Evolutionary conservation across 1,284 basidiomycete genomes (phyloP), one percentile per base, ranked within the genome.

Genomic region (Rhodotorula sp.): DNA sequence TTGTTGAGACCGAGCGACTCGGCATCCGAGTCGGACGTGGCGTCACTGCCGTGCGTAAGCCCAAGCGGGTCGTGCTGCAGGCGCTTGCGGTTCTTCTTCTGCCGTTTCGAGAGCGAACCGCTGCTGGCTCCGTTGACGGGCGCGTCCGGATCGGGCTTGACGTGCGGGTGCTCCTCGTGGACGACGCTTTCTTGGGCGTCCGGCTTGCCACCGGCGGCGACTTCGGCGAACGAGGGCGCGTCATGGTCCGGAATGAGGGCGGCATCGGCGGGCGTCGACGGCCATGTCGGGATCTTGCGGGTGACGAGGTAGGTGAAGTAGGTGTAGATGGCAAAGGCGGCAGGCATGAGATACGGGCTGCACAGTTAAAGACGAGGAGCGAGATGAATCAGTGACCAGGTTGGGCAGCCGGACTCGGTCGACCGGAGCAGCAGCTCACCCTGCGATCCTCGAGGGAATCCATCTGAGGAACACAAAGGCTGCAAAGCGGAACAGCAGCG

Each of bases 391-490:
- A 54, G n/a, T 54, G 10, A n/a, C 52, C 38, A 43, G 38, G 38
- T 43, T 50, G 19, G 5, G 5, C 49, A 50, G 49, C 19, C 6
- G 19, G 23, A 14, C 49, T 18, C 19, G 18, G 49, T 23, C 19
- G 19, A 18, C 19, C 49, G 23, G 19, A 50, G 8, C 23, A 12
- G 18, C 8, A 10, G 14, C 54, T 55, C 54, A 55, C 54, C 54
- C 54, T 55, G 26, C 54, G 12, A n/a, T 28, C 28, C 18, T 55
- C 26, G 26, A 55, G 3, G 73, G 73, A 15, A 74, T 69, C 73
- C 73, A 74, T 49, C 67, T 49, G 50, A 71, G 52, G 62, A 74
- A 74, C 28, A 69, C 47, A 52, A 69, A 74, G 19, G 65, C 56
- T 38, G 62, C 34, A 26, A 69, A 60, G 23, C 73, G 64, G 48